Percentiles rank a stretch among this genome's conserved stretches.
These are phyloP conservation scores for Aspergillus sp. DNA, from an alignment of 2,329 filamentous ascomycete genomes.

Conservation along the genomic window DNA sequence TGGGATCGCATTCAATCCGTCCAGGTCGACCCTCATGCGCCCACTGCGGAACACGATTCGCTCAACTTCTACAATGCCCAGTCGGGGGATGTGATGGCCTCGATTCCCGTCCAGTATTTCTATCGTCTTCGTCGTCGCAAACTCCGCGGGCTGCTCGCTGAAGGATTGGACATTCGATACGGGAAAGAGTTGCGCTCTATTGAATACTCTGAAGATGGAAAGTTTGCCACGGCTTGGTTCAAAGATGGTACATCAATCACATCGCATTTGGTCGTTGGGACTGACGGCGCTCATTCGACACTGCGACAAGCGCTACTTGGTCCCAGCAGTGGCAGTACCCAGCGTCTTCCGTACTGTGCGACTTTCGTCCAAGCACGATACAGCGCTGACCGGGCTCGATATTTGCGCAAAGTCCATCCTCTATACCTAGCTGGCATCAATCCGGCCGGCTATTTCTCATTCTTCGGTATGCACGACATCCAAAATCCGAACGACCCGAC, in stretches of 20 bases:
- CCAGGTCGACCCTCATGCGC: conserved; percentile 22
- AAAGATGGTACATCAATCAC: conserved; percentile 12
- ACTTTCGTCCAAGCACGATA: conserved; percentile 41
- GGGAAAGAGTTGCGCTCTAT: conserved; percentile 12
- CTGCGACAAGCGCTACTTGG: conserved; percentile 23
- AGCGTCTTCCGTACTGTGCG: conserved; percentile 38
- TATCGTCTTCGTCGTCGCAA: conserved; percentile 24
- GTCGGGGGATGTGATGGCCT: conserved; percentile 18
- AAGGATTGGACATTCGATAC: conserved; percentile 22
- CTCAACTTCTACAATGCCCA: conserved; percentile 21
- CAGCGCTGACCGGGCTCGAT: conserved; percentile 37
- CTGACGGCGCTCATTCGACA: conserved; percentile 20
- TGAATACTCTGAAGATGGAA: conserved; percentile 11
- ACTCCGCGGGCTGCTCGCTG: conserved; percentile 19
- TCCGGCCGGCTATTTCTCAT: conserved; percentile 39
- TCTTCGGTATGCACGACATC: conserved; percentile 35
- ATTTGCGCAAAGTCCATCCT: conserved; percentile 40
- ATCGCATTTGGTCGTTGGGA: conserved; percentile 17
- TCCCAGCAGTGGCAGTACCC: conserved; percentile 22
- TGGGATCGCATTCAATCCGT: conserved; percentile 20
- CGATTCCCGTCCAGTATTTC: conserved; percentile 20
- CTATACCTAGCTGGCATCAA: conserved; percentile 39
- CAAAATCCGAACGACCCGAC: conserved; percentile 18
- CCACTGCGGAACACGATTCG: conserved; percentile 14
- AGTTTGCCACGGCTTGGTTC: conserved; percentile 11